Conservation (phyloP, 768 basidiomycete genomes). For the Amanita pseudoporphyria region DNA sequence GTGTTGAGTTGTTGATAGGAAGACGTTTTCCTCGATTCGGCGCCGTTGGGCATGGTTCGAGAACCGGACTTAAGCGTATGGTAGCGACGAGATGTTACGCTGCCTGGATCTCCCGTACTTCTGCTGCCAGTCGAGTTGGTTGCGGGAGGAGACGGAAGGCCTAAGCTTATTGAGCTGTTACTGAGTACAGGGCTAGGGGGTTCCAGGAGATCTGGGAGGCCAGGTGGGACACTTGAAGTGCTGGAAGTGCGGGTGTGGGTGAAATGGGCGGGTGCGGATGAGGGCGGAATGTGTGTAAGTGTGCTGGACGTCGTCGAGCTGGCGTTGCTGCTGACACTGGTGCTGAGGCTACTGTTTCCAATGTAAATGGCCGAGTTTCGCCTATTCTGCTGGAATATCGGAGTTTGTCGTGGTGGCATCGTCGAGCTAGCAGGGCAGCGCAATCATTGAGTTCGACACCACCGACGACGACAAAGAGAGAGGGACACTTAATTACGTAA, state of each 20-base stretch:
- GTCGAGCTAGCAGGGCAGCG: conserved; percentile 14
- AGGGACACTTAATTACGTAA: neutral
- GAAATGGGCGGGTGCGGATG: conserved; percentile 16
- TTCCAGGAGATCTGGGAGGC: conserved; percentile 61
- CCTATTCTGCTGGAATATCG: conserved; percentile 23
- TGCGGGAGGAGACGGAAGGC: conserved; percentile 75
- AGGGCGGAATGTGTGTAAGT: conserved; percentile 15
- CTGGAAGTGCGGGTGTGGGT: conserved; percentile 11
- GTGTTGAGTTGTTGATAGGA: neutral
- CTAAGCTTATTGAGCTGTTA: conserved; percentile 41
- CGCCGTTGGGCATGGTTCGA: conserved; percentile 8
- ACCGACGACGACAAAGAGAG: conserved; percentile 14
- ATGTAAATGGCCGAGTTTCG: conserved; percentile 35
- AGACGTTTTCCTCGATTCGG: conserved; percentile 3
- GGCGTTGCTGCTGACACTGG: conserved; percentile 13
- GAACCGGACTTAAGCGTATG: conserved; percentile 15
- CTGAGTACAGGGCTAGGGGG: conserved; percentile 53
- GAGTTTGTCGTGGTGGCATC: conserved; percentile 30
- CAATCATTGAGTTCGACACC: conserved; percentile 24
- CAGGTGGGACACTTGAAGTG: conserved; percentile 19
- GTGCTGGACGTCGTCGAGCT: conserved; percentile 12
- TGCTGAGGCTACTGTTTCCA: conserved; percentile 15
- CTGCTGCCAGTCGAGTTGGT: conserved; percentile 82
- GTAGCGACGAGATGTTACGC: conserved; percentile 24
- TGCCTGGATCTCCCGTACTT: conserved; percentile 54